Evolutionary conservation across 192 early-diverging fungal species (phyloP).

Genomic region (Coemansia sp.): DNA sequence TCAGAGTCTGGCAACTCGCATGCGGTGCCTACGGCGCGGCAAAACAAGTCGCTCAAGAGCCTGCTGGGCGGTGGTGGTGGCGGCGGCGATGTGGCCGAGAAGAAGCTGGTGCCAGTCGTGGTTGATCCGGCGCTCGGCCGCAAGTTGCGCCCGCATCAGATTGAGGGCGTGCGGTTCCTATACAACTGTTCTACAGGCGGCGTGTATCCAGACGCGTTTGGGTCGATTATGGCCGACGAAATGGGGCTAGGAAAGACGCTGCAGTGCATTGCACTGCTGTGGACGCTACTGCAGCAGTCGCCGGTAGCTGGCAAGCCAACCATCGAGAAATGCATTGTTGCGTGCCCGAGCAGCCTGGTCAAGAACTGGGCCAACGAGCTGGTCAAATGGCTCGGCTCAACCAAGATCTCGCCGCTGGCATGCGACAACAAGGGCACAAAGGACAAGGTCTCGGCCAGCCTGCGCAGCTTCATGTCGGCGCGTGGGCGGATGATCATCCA

Average conservation of each 20-base stretch:
- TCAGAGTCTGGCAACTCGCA: neutral
- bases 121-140: constrained; percentile 85
- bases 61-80: constrained; percentile 40
- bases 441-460: constrained; percentile 74
- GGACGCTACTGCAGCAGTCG: constrained; percentile 95
- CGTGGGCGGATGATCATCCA: constrained; percentile 86
- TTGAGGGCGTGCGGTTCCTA: constrained; percentile 95
- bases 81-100: constrained; percentile 15
- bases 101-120: constrained; percentile 61
- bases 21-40: neutral
- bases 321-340: constrained; percentile 96
- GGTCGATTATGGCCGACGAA: constrained; percentile 99
- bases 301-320: constrained; percentile 83
- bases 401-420: constrained; percentile 76
- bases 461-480: constrained; percentile 77
- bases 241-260: constrained; percentile 90
- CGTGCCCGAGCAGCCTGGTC: constrained; percentile 93
- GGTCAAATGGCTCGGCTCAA: constrained; percentile 90
- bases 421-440: constrained; percentile 90
- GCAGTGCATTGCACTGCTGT: constrained; percentile 93
- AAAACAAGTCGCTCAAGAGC: constrained; percentile 52
- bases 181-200: constrained; percentile 92
- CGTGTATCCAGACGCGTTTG: constrained; percentile 70
- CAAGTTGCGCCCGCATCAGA: constrained; percentile 91
- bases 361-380: constrained; percentile 99